Evolutionary conservation across 305 asterid genomes (phyloP), one percentile per base, ranked within the genome.

Genomic region (Euphrasia arctica): DNA sequence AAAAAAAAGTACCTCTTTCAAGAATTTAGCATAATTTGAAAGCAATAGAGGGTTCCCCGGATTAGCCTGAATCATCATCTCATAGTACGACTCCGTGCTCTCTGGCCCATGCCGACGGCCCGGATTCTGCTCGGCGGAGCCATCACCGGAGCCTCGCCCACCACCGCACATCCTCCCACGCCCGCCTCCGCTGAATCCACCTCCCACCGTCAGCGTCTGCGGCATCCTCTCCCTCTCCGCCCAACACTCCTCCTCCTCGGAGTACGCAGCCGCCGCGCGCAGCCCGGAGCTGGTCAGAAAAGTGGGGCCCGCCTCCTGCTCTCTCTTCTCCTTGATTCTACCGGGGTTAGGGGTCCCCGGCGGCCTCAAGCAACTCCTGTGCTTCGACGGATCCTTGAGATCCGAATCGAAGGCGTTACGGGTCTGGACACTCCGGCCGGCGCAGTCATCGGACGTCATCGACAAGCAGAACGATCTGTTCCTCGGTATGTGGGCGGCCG

Each of bases 21-120:
- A 72, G 73, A 84, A 88, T 66, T 74, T 82, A 65, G 97, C 96
- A 72, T 90, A 90, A 76, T 90, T 88, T 4, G 83, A 79, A 0
- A 90, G 74, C 58, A 90, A 63, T 7, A 90, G 82, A 54, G 91
- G 70, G 70, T 90, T 88, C n/a, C 79, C 79, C 0, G 95, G 96
- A 70, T 90, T 82, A 14, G 91, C 90, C 58, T 78, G 73, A 1
- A 90, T 79, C 96, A 90, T 84, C 71, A 47, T 80, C 81, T 80
- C 88, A 72, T 86, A 90, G 65, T 86, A 88, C 4, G 81, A 78
- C 0, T 89, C 83, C 2, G 82, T 82, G 36, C 73, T 81, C 50
- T 86, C 84, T 58, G 79, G 78, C 67, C 95, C 85, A 58, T 64
- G 69, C 86, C 84, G 79, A 39, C 75, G 69, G 28, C 81, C 80